Percentiles rank a stretch among this genome's conserved stretches.
These are phyloP conservation scores for Gaertneriomyces sp. DNA, from an alignment of 192 early-diverging fungal genomes.

Conservation along the genomic window DNA sequence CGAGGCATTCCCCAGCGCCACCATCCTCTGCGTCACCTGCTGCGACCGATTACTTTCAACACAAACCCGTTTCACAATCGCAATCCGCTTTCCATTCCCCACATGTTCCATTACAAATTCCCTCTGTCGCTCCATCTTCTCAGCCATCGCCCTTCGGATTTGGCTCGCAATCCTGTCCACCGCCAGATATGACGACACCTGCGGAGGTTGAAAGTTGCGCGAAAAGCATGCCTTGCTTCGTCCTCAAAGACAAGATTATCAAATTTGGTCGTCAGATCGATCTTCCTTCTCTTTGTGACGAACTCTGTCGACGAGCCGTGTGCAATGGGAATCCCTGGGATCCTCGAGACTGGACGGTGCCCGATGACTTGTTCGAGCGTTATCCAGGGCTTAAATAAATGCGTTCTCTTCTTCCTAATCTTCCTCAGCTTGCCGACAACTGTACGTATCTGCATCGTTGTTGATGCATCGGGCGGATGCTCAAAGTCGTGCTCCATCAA, in stretches of 20 bases:
- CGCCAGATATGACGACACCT: background rate
- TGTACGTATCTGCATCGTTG: too few relatives aligned
- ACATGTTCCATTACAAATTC: too few relatives aligned
- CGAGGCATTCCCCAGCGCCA: background rate
- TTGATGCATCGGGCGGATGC: too few relatives aligned
- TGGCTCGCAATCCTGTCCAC: background rate
- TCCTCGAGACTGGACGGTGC: slow-evolving; percentile 22
- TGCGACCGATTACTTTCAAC: background rate
- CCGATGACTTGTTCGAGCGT: slow-evolving; percentile 26
- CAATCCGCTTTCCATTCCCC: too few relatives aligned
- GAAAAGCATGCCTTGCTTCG: slow-evolving; percentile 24
- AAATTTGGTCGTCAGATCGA: slow-evolving; percentile 21
- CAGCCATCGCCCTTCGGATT: slow-evolving; percentile 2
- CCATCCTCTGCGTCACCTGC: background rate
- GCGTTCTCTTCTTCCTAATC: background rate
- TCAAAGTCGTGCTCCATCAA: too few relatives aligned
- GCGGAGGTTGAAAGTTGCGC: slow-evolving; percentile 11
- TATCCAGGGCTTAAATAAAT: slow-evolving; percentile 10
- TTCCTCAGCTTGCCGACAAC: background rate
- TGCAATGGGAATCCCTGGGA: slow-evolving; percentile 33
- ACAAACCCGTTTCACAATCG: too few relatives aligned
- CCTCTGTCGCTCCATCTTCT: background rate
- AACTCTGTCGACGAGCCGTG: slow-evolving; percentile 13
- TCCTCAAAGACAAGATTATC: slow-evolving; percentile 19
- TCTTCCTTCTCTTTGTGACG: slow-evolving; percentile 21